Evolutionary conservation across 2,329 filamentous ascomycete species (phyloP).

Genomic region (Ascochyta viciae-villosae): DNA sequence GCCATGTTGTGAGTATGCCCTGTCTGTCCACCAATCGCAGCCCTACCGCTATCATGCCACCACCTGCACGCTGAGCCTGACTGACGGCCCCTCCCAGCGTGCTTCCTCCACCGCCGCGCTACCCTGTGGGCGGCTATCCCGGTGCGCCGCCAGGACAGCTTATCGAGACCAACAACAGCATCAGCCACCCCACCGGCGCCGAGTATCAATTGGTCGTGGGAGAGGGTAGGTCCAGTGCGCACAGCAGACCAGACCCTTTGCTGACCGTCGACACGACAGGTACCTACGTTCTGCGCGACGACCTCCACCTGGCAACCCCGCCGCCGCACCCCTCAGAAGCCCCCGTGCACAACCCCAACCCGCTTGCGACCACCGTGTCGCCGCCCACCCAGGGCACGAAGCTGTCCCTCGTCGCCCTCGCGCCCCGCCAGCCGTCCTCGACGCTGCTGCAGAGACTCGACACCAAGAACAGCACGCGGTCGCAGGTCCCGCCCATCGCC

Average conservation of each 20-base stretch:
- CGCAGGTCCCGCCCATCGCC: constrained; percentile 54
- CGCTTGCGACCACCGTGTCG: constrained; percentile 81
- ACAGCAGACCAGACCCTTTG: constrained; percentile 4
- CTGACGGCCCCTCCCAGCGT: constrained; percentile 56
- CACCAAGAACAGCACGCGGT: constrained; percentile 52
- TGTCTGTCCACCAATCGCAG: constrained; percentile 35
- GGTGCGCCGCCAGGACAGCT: constrained; percentile 75
- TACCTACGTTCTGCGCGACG: constrained; percentile 88
- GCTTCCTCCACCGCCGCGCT: constrained; percentile 83
- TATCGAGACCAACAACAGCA: constrained; percentile 92
- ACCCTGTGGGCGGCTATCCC: constrained; percentile 78
- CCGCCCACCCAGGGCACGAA: constrained; percentile 87
- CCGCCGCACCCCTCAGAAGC: constrained; percentile 95
- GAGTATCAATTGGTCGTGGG: constrained; percentile 92
- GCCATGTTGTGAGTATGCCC: constrained; percentile 48
- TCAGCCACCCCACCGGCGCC: constrained; percentile 79
- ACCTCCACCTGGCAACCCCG: constrained; percentile 89
- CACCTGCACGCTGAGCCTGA: constrained; percentile 26
- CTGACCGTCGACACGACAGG: constrained; percentile 60
- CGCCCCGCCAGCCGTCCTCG: constrained; percentile 58
- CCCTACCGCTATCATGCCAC: constrained; percentile 19
- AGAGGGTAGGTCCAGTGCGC: constrained; percentile 70
- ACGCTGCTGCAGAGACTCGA: constrained; percentile 52
- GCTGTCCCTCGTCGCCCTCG: constrained; percentile 77
- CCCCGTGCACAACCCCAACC: constrained; percentile 85